Percentiles rank a stretch among this genome's conserved stretches.
Evolutionary conservation across 78 protist genomes (phyloP).

Genomic region (Dictyostelium capitatum): DNA sequence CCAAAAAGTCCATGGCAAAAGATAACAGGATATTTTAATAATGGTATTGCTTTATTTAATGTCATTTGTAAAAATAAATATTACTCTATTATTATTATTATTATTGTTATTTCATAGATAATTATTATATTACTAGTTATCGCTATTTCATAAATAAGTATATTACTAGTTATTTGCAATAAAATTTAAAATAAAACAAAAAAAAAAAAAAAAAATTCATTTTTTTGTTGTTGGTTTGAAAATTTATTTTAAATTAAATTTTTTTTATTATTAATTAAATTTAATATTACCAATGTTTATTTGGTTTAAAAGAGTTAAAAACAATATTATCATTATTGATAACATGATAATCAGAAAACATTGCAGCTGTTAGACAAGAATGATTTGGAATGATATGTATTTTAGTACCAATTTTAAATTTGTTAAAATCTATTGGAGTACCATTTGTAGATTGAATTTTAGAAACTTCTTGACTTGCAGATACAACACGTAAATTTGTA

Average conservation of each 20-base stretch:
- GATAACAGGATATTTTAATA: constrained; percentile 29
- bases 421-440: constrained; percentile 14
- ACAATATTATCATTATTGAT: not conserved
- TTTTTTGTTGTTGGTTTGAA: no score
- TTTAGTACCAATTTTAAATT: constrained; percentile 39
- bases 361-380: constrained; percentile 76
- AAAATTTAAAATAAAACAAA: no score
- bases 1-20: constrained; percentile 42
- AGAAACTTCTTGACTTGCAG: constrained; percentile 67
- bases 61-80: not conserved
- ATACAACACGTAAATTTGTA: constrained; percentile 40
- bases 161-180: not conserved
- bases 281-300: constrained; percentile 66
- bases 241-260: no score
- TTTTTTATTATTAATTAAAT: no score
- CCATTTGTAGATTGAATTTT: constrained; percentile 21
- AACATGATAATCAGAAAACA: constrained; percentile 56
- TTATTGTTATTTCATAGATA: no score
- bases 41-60: not conserved
- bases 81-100: no score
- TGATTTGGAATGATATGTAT: constrained; percentile 61
- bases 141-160: not conserved
- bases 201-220: no score
- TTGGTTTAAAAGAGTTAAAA: constrained; percentile 26
- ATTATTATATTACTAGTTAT: not conserved